Evolutionary conservation across 1,139 yeast genomes (phyloP).

Genomic region (Starmera stellimalicola): DNA sequence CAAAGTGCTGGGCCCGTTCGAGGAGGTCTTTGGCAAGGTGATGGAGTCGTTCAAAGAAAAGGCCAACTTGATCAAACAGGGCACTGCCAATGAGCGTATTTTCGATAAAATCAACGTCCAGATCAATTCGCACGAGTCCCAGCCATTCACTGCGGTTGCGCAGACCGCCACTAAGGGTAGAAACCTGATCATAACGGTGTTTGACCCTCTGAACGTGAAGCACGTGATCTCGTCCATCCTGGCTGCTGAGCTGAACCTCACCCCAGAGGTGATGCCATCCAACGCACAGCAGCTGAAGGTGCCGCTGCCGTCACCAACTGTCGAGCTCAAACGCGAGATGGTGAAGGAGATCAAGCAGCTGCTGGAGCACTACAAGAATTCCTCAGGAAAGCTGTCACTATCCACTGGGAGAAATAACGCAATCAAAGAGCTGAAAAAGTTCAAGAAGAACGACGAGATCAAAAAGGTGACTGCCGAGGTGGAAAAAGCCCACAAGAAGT

Average conservation of each 20-base stretch:
- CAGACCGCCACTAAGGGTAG: constrained; percentile 68
- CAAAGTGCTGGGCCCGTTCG: constrained; percentile 27
- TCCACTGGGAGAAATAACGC: constrained; percentile 53
- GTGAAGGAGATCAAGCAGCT: constrained; percentile 52
- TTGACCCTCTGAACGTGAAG: constrained; percentile 68
- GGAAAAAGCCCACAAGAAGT: constrained; percentile 61
- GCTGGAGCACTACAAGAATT: constrained; percentile 55
- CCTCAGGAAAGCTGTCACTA: constrained; percentile 43
- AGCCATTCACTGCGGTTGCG: constrained; percentile 55
- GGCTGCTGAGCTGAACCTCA: constrained; percentile 61
- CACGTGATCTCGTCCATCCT: constrained; percentile 61
- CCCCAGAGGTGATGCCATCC: constrained; percentile 66
- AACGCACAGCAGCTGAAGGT: constrained; percentile 68
- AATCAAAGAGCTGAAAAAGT: constrained; percentile 47
- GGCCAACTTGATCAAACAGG: constrained; percentile 55
- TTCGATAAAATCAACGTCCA: constrained; percentile 53
- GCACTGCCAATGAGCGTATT: constrained; percentile 55
- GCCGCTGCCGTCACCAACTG: constrained; percentile 66
- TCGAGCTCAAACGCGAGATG: constrained; percentile 53
- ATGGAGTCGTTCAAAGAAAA: constrained; percentile 45
- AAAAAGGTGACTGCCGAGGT: constrained; percentile 45
- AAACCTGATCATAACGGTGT: constrained; percentile 65
- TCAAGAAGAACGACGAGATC: constrained; percentile 48
- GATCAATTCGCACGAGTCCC: constrained; percentile 36
- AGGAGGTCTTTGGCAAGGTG: constrained; percentile 36